Percentiles rank a stretch among this genome's conserved stretches.
These are phyloP conservation scores for Malassezia pachydermatis DNA, from an alignment of 1,284 basidiomycete genomes.

Conservation along the genomic window DNA sequence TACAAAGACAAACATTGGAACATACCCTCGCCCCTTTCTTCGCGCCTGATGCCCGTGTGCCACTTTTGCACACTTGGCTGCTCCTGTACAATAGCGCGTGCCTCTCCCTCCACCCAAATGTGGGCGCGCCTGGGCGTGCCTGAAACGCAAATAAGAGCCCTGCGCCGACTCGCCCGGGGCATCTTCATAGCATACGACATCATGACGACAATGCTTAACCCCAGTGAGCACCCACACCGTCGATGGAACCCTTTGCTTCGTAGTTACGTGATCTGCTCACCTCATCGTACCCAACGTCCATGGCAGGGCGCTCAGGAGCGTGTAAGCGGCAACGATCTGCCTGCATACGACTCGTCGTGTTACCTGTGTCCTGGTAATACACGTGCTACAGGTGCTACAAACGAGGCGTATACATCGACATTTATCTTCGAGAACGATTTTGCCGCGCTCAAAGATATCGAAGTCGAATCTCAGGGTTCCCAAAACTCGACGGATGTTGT, in stretches of 20 bases:
- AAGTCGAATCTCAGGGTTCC: conserved; percentile 19
- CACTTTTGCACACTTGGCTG: background rate
- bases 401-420: conserved; percentile 62
- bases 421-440: conserved; percentile 74
- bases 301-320: conserved; percentile 46
- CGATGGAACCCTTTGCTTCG: conserved; percentile 41
- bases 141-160: too few relatives aligned
- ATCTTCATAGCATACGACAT: conserved; percentile 1
- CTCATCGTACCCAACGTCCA: conserved; percentile 44
- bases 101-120: background rate
- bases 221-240: conserved; percentile 40
- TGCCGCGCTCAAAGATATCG: conserved; percentile 61
- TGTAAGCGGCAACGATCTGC: conserved; percentile 41
- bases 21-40: conserved; percentile 1
- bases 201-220: conserved; percentile 25
- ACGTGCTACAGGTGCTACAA: conserved; percentile 64
- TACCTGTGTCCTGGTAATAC: conserved; percentile 83
- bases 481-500: background rate
- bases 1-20: background rate
- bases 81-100: conserved; percentile 1
- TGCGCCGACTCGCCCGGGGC: too few relatives aligned
- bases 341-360: conserved; percentile 66
- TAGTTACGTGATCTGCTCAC: conserved; percentile 43
- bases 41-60: background rate
- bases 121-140: too few relatives aligned